Evolutionary conservation across 2,329 filamentous ascomycete genomes (phyloP).

Genomic region (Coniella lustricola): DNA sequence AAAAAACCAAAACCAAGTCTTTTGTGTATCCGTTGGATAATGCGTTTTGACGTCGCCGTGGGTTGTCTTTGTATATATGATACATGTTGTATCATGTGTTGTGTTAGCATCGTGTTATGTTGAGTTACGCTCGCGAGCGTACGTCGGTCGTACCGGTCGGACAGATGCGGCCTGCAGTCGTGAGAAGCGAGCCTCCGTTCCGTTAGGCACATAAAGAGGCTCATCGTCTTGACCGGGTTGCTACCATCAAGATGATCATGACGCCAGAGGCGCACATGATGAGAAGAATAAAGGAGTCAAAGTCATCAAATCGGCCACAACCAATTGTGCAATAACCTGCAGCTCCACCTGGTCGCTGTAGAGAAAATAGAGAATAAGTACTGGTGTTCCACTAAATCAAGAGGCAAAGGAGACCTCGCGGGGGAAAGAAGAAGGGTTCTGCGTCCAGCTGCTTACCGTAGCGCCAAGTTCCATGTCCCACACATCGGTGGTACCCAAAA

Average conservation of each 20-base stretch:
- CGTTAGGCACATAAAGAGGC: background rate
- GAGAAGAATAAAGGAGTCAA: constrained; percentile 12
- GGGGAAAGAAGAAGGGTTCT: background rate
- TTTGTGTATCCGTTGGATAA: too few species aligned
- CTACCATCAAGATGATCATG: constrained; percentile 8
- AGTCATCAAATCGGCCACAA: constrained; percentile 12
- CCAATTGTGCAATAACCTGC: constrained; percentile 14
- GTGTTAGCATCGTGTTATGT: too few species aligned
- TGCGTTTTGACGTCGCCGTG: too few species aligned
- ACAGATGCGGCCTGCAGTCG: too few species aligned
- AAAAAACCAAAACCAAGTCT: too few species aligned
- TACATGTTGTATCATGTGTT: too few species aligned
- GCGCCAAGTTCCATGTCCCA: constrained; percentile 14
- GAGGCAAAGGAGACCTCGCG: background rate
- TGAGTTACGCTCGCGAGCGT: background rate
- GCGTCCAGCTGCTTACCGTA: constrained; percentile 6
- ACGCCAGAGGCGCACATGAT: constrained; percentile 7
- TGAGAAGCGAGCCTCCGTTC: background rate
- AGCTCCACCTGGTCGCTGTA: constrained; percentile 12
- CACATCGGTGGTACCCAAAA: constrained; percentile 13
- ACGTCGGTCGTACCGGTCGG: background rate
- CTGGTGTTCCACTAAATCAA: background rate
- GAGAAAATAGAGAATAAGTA: background rate
- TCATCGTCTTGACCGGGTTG: constrained; percentile 2
- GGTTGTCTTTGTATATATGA: too few species aligned